Evolutionary conservation across 345 rosid genomes (phyloP).

Genomic region (Rhizophora apiculata): DNA sequence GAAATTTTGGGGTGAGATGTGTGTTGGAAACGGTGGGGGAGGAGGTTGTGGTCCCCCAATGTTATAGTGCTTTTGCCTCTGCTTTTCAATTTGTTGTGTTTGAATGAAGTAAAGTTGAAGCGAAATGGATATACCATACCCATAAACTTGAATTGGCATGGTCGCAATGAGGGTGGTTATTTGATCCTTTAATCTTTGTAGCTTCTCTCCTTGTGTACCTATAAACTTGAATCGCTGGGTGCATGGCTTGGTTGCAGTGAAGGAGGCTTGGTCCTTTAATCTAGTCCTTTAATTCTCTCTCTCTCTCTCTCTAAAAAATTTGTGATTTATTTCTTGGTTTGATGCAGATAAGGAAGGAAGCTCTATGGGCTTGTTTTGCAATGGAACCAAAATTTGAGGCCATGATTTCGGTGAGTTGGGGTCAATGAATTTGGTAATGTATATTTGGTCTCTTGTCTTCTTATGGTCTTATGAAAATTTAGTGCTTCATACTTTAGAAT

Average conservation of each 20-base stretch:
- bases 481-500: not conserved
- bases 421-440: not conserved
- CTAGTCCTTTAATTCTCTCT: not conserved
- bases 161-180: no score
- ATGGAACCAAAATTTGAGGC: slow-evolving; percentile 85
- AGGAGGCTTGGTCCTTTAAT: not conserved
- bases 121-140: no score
- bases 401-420: slow-evolving; percentile 61
- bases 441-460: not conserved
- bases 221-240: not conserved
- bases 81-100: no score
- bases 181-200: no score
- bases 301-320: not conserved
- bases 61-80: not conserved
- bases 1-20: not conserved
- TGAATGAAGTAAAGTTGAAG: not conserved
- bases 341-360: slow-evolving; percentile 87
- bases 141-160: no score
- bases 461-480: not conserved
- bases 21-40: not conserved
- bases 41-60: not conserved
- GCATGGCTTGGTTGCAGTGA: not conserved
- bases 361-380: slow-evolving; percentile 86
- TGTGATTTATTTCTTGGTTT: slow-evolving; percentile 4
- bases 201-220: no score